Conservation (phyloP, 2,329 filamentous ascomycete genomes). For the Phaeosphaeriaceae sp. region DNA sequence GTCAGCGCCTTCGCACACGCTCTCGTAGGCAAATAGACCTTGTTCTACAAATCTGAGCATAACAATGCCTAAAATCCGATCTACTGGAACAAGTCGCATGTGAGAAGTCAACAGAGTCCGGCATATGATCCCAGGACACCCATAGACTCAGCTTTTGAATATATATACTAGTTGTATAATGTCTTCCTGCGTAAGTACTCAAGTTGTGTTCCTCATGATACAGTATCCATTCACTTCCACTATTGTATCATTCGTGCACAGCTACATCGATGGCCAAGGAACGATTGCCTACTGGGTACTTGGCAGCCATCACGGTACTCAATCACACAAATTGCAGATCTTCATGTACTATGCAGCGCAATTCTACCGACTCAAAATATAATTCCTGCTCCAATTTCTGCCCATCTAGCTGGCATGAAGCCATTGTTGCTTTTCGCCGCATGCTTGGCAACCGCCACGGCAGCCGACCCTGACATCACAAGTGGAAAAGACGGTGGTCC, state of each 20-base stretch:
- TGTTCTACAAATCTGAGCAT: too few species aligned
- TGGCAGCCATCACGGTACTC: slow-evolving; percentile 35
- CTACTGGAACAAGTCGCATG: too few species aligned
- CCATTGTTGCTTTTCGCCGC: neutral
- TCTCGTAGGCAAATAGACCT: too few species aligned
- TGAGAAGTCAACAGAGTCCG: too few species aligned
- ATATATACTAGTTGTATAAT: too few species aligned
- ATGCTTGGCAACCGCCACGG: neutral
- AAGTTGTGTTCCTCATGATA: neutral
- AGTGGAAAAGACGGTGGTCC: neutral
- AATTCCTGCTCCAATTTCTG: neutral
- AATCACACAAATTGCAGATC: slow-evolving; percentile 1
- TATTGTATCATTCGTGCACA: neutral
- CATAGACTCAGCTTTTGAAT: too few species aligned
- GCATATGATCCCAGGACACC: too few species aligned
- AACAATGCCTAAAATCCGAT: too few species aligned
- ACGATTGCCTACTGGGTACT: slow-evolving; percentile 6
- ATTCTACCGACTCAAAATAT: neutral
- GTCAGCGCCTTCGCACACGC: too few species aligned
- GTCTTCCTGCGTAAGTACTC: too few species aligned
- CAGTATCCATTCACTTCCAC: neutral
- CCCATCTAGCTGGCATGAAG: neutral
- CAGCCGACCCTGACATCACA: neutral
- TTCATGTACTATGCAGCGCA: neutral
- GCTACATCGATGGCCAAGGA: neutral